Conservation (phyloP, 441 rosid species). For the Syzygium malaccense region DNA sequence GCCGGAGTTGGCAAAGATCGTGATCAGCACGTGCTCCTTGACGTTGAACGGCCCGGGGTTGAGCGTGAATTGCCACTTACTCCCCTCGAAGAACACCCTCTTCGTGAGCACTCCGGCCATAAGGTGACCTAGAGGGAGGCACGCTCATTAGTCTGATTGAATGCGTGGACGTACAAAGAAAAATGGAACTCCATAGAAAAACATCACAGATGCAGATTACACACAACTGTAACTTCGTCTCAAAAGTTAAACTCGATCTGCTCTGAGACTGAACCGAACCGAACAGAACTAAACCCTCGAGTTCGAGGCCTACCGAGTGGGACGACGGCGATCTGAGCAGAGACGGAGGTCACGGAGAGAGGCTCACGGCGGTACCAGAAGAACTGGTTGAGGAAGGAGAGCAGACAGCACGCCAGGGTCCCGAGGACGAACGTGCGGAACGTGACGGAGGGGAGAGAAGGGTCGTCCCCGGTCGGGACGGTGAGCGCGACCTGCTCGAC, state of each 20-base stretch:
- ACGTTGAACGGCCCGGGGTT: slow-evolving; percentile 35
- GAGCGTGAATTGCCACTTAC: slow-evolving; percentile 23
- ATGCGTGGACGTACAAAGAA: neutral
- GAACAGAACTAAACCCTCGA: neutral
- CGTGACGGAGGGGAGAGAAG: slow-evolving; percentile 22
- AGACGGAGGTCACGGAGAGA: slow-evolving; percentile 16
- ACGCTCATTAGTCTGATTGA: neutral
- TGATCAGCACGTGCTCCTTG: slow-evolving; percentile 38
- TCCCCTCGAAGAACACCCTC: slow-evolving; percentile 21
- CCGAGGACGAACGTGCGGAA: slow-evolving; percentile 30
- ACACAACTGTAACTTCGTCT: neutral
- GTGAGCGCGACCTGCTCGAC: slow-evolving; percentile 40
- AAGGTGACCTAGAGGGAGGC: slow-evolving; percentile 17
- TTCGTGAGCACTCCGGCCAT: slow-evolving; percentile 20
- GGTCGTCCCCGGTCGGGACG: slow-evolving; percentile 25
- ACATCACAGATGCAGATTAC: neutral
- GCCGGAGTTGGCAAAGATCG: slow-evolving; percentile 38
- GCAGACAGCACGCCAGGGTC: slow-evolving; percentile 23
- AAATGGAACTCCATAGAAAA: neutral
- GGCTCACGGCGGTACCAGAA: slow-evolving; percentile 41
- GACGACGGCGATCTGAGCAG: slow-evolving; percentile 8
- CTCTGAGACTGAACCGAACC: neutral
- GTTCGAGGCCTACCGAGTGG: neutral
- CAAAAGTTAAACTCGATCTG: neutral
- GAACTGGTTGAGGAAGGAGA: slow-evolving; percentile 40